Evolutionary conservation across 768 basidiomycete species (phyloP), one percentile per base, ranked within the genome.

Genomic region (Boletus tylopilopsis): DNA sequence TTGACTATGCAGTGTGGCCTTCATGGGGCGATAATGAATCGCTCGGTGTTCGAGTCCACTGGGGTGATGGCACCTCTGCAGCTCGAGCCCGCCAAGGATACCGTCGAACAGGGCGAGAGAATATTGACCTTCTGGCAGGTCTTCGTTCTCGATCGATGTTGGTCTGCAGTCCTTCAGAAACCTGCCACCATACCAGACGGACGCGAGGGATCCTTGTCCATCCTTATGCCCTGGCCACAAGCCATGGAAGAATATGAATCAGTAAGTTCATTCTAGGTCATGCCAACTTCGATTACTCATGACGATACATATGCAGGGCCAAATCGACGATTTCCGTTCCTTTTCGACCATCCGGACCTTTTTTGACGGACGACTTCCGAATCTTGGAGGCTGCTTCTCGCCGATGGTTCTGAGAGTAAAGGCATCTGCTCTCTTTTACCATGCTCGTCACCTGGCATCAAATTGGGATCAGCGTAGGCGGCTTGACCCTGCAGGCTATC

Each of bases 81-180:
- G 36, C 69, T 82, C 42, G 81, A 81, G 38, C 84, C 81, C 3
- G 69, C 79, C 2, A 80, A 79, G 61, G 77, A 78, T 55, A 70
- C 76, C 34, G 64, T 83, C 41, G 80, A 82, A 55, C 82, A 84
- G 38, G 85, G 83, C 40, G 86, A 90, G 61, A 75, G 85, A 35
- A 82, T 89, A 48, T 66, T 83, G 33, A 76, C 87, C 0, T 92
- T 92, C 58, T 92, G 89, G 89, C 86, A 90, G 62, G 85, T 87
- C 11, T 92, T 82, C 67, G 80, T 81, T 58, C 72, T 90, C 55
- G 89, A 92, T 66, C 79, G 84, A 25, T 88, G 86, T 61, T 90
- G 87, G 86, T 87, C 87, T 19, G 81, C 84, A 6, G 78, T 81
- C 10, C 75, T 90, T 6, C 82, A 80, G 25, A 83, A 84, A 53